Evolutionary conservation across 1,284 basidiomycete genomes (phyloP), one percentile per base, ranked within the genome.

Genomic region (Moniliella sp.): DNA sequence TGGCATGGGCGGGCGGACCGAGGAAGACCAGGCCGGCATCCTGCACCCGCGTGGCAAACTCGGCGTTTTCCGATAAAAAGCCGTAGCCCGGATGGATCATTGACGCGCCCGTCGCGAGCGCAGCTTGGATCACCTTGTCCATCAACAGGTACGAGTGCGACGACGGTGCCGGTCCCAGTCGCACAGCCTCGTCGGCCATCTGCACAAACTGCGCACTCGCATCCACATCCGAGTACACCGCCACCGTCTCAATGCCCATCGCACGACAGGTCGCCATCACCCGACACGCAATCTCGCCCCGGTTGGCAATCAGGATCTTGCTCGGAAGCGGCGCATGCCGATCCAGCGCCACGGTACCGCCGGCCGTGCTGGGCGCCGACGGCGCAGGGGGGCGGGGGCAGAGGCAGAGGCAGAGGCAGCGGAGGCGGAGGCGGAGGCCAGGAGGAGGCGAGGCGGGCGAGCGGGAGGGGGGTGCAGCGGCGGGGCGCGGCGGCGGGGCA

Each of bases 201-300:
- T 37, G 27, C 12, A 50, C 82, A 61, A 88, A 82, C 34, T 82
- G 61, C 0, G 78, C 70, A 43, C 74, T 65, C 15, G 67, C 68
- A 47, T 93, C 84, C 5, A 74, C 79, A 30, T 82, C 76, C 34
- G 78, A 81, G 57, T 78, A 91, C 17, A 91, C 78, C 1, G 82
- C 81, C 11, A 91, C 79, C 0, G 78, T 83, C 66, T 71, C 74
- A 50, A 91, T 75, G 1, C 82, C 83, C 0, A 91, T 66, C 51
- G 78, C 76, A 61, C 67, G 73, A n/a, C 79, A 79, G 0, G 84
- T 84, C 26, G 77, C 73, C 42, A 86, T 84, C 33, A 91, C 78
- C 25, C 84, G 73, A 57, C 81, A 83, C 2, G 84, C 84, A 40
- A 91, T 91, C 63, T 93, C 84, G 26, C 84, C 84, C 54, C 81